Base-by-base conservation (phyloP, 495 filamentous ascomycete genomes). In the Hypoxylon rickii region DNA sequence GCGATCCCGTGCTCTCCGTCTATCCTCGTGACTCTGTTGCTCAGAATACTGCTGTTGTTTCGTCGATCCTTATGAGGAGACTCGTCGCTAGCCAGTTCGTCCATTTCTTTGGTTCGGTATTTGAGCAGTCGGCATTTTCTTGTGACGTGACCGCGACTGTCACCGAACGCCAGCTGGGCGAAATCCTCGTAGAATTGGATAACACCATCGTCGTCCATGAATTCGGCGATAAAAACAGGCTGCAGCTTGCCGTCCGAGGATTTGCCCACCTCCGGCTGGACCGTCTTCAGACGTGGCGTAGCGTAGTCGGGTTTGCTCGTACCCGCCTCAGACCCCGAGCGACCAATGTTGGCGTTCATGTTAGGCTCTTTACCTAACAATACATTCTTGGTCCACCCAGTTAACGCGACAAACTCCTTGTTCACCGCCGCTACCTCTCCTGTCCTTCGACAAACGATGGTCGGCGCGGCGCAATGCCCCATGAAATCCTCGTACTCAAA, bases 141-240 rank as follows among this genome's bases (percentile, higher is more conserved):
- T 66, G 84, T 90, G 44, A 92, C 89, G 51, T 83, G 87, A 5
- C 91, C 90, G 7, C 89, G 80, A 17, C 89, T 90, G 64, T 97
- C 90, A 7, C 86, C 89, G 71, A 96, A 98, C 3, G 94, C 93
- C 3, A 96, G 73, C 47, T 88, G 84, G 6, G 93, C 86, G 73
- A 96, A 97, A 67, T 97, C 92, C 53, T 97, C 92, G 73, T 96
- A 96, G 73, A 96, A 97, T 64, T 92, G 84, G 16, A 96, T 85
- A 5, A 94, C 92, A 59, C 88, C 92, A 51, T 96, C 89, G 55
- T 97, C 92, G 64, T 98, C 94, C 46, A 98, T 79, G 17, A 98
- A 76, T 64, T 97, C 95, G 1, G 92, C 90, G 40, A 97, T 76
- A 63, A 94, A 96, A 0, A 96, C 90, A 0, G 91, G 88, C 47